Base-by-base conservation (phyloP, 805 yeast species). In the Candida takata region DNA sequence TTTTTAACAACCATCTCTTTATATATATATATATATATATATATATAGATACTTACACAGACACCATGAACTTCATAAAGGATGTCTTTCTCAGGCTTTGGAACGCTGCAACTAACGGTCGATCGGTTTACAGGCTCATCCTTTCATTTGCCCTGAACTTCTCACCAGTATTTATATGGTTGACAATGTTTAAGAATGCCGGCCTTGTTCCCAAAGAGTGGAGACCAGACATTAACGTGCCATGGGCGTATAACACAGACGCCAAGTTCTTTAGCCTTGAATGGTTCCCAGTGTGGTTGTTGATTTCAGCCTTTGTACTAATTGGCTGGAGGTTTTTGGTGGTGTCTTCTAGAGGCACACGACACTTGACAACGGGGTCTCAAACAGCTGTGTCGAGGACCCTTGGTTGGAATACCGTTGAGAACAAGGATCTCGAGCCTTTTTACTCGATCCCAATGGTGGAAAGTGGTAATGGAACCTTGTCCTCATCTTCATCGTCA, bases 171-270 rank as follows among this genome's bases (percentile, higher is more conserved):
- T 58, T 72, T 26, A 45, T 67, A 15, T 77, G 84, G 84, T 56
- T 78, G 28, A 37, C 55, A 27, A 67, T 74, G 16, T 78, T 77
- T 58, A 71, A 75, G 51, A 67, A 76, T 47, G 83, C 84, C 2
- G 76, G 75, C 2, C 27, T 61, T 3, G 74, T 74, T 27, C 84
- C 86, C 8, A 65, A 60, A 19, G 57, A 57, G 5, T 62, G 68
- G 44, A 61, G 84, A 40, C 85, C 84, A 0, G 38, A 48, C 9
- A 73, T 76, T 42, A 67, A 69, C 48, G 74, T 72, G 31, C 61
- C 68, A 36, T 47, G 72, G 15, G 64, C 70, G 10, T 65, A 62
- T 40, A 57, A 62, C 34, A 44, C 58, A 44, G 85, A 65, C 57
- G 48, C 49, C 19, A 58, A 58, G 35, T 48, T 69, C 33, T 72